Base-by-base conservation (phyloP, 768 basidiomycete species). In the Ephemerocybe angulata region DNA sequence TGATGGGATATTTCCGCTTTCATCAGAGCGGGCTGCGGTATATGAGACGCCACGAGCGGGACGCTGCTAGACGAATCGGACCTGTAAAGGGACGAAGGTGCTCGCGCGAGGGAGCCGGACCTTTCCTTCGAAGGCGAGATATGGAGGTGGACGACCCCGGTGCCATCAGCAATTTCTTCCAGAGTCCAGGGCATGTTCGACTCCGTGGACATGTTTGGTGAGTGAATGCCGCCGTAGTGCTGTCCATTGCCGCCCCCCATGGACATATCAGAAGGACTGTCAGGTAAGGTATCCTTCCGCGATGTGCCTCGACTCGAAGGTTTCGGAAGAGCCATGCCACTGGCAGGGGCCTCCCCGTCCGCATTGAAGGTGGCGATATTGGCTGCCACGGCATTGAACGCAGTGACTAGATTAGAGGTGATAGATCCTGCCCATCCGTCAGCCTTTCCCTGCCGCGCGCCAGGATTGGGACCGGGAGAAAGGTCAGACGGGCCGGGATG, bases 331-430 rank as follows among this genome's bases (percentile, higher is more conserved):
- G 60, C 40, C 22, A 30, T 58, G 40, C 53, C 57, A 17, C 27
- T 35, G 38, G n/a, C n/a, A n/a, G n/a, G n/a, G n/a, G 11, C 55
- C 24, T 55, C 37, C 25, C 54, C 52, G 11, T 35, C 47, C 22
- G 19, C 28, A 12, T 49, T 31, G 28, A 22, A 55, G 31, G 49
- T 50, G n/a, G 71, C 59, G 25, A 79, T 59, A 58, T 65, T 75
- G n/a, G 76, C 70, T 37, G 78, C 74, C 48, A 83, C 76, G 1
- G 76, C 70, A 59, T 76, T 79, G 60, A 83, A 74, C 4, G 78
- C 80, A 52, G 73, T 72, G 50, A 76, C 72, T 11, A 83, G 63
- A 31, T 76, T 76, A 17, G 74, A 73, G 54, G 65, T 73, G 59
- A 81, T 48, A 22, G 73, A 70, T 17, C 67, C 60, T 10, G 73